A percentile compares a stretch with the other conserved stretches of the same genome.
These are phyloP conservation scores for Hymenoscyphus scutula DNA, from an alignment of 2,329 filamentous ascomycete genomes.

Conservation along the genomic window DNA sequence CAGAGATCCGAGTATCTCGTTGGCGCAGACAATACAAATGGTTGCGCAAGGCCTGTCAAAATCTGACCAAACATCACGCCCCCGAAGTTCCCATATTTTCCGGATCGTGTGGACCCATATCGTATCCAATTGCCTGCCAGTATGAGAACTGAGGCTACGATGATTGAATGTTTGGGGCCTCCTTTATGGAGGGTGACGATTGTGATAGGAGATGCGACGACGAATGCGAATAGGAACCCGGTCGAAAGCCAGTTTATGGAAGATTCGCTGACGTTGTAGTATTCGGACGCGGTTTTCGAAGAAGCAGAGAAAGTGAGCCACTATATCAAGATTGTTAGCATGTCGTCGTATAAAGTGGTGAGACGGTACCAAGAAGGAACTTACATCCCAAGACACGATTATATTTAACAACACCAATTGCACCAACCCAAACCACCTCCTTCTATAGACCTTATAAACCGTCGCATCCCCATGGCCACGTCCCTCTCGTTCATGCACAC, in stretches of 20 bases:
- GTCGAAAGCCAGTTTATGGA: constrained; percentile 93
- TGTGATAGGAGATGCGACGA: constrained; percentile 65
- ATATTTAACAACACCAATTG: constrained; percentile 88
- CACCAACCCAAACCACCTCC: constrained; percentile 82
- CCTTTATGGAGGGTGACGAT: constrained; percentile 74
- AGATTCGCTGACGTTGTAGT: constrained; percentile 72
- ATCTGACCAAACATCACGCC: constrained; percentile 90
- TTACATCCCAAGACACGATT: constrained; percentile 91
- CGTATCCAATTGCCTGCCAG: constrained; percentile 89
- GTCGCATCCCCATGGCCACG: constrained; percentile 11
- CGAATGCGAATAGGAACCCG: constrained; percentile 81
- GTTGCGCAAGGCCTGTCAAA: constrained; percentile 82
- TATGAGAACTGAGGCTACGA: constrained; percentile 69
- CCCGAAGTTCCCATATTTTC: constrained; percentile 61
- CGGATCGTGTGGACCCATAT: constrained; percentile 64
- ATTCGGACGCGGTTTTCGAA: constrained; percentile 68
- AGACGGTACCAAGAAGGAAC: constrained; percentile 39
- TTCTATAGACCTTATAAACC: constrained; percentile 66
- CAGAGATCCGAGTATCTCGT: constrained; percentile 91
- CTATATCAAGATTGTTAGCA: constrained; percentile 42
- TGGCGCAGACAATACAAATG: constrained; percentile 86
- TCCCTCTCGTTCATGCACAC: constrained; percentile 8
- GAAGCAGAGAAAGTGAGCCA: constrained; percentile 93
- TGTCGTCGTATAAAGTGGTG: neutral
- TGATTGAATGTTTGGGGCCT: constrained; percentile 75